A percentile compares a stretch with the other conserved stretches of the same genome.
These are phyloP conservation scores for Triticum dicoccoides DNA, from an alignment of 176 grass and related monocot genomes.

Conservation along the genomic window DNA sequence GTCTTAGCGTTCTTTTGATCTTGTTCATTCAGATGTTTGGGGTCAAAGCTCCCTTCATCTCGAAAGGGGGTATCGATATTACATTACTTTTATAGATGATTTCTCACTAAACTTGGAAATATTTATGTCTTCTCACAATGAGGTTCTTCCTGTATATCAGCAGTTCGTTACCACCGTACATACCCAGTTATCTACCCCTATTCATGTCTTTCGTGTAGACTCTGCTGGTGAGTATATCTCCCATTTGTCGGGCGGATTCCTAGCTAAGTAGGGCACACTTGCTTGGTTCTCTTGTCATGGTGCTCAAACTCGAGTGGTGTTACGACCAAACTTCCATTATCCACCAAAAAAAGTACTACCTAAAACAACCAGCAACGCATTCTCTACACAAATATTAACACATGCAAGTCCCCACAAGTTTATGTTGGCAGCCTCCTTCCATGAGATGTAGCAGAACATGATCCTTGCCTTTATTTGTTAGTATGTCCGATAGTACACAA, in stretches of 20 bases:
- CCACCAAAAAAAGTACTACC: neutral
- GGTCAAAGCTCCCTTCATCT: neutral
- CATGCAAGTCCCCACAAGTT: neutral
- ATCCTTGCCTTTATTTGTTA: neutral
- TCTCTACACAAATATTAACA: conserved; percentile 12
- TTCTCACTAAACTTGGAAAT: neutral
- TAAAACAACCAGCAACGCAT: neutral
- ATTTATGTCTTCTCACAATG: neutral
- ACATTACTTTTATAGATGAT: neutral
- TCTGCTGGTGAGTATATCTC: neutral
- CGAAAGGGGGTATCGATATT: neutral
- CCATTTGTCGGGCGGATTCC: neutral
- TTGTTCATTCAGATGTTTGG: neutral
- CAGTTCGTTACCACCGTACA: too few relatives aligned
- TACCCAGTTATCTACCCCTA: too few relatives aligned
- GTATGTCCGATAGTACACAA: conserved; percentile 11
- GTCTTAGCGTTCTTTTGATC: neutral
- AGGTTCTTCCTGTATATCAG: neutral
- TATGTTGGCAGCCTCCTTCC: conserved; percentile 13
- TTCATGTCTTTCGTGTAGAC: too few relatives aligned
- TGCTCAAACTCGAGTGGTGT: neutral
- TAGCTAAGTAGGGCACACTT: neutral
- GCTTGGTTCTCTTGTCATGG: neutral
- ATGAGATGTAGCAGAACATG: neutral
- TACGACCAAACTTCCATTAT: neutral